Percentiles rank a stretch among this genome's conserved stretches.
These are phyloP conservation scores for Kalanchoe fedtschenkoi DNA, from an alignment of 164 flowering plant species.

Conservation along the genomic window DNA sequence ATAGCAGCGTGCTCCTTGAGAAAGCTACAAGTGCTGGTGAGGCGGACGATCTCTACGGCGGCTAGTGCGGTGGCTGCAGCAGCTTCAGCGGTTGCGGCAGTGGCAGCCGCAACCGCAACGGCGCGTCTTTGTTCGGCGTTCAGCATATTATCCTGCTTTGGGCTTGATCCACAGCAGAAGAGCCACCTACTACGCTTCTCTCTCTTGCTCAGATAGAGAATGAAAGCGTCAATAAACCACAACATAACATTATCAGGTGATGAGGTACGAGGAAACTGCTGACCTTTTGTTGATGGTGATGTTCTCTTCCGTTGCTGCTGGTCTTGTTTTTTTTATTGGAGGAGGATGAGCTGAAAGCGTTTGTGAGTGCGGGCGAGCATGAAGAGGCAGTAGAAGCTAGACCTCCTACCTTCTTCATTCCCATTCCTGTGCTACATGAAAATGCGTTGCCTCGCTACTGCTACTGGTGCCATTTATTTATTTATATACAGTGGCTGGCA, in stretches of 20 bases:
- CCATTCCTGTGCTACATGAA: not conserved
- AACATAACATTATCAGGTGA: no score
- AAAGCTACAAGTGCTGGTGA: conserved; percentile 16
- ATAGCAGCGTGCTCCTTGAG: conserved; percentile 29
- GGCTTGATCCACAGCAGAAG: no score
- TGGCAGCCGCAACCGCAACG: no score
- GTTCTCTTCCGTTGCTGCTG: conserved; percentile 19
- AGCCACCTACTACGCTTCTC: conserved; percentile 36
- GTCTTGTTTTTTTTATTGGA: conserved; percentile 12
- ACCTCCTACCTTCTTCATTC: conserved; percentile 1
- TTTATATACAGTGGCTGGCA: not conserved
- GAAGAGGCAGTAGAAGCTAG: conserved; percentile 11
- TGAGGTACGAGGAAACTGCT: no score
- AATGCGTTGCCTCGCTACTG: not conserved
- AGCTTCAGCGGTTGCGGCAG: no score
- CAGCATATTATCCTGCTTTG: conserved; percentile 8
- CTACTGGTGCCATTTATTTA: not conserved
- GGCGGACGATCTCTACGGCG: conserved; percentile 30
- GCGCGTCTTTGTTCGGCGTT: conserved; percentile 19
- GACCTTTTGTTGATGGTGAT: conserved; percentile 28
- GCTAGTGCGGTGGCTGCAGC: no score
- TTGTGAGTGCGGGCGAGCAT: conserved; percentile 57
- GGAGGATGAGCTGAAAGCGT: conserved; percentile 60
- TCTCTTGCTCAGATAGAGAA: conserved; percentile 20
- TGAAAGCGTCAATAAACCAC: no score